Evolutionary conservation across 805 yeast species (phyloP), one percentile per base, ranked within the genome.

Genomic region (Kluyveromyces starmeri): DNA sequence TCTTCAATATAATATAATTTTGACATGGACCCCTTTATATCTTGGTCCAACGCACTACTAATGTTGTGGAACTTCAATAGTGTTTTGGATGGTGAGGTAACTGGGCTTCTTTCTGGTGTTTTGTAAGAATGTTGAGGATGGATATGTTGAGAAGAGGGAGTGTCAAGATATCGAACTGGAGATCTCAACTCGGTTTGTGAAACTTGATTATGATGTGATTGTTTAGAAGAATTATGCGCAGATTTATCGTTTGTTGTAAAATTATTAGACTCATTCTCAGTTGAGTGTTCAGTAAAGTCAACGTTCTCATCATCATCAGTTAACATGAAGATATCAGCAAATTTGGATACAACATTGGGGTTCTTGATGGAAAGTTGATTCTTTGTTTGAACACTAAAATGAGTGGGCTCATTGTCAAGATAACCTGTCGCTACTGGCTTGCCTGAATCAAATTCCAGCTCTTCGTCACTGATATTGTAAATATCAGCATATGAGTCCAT

Each of bases 31-130:
- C 43, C 59, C 18, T 49, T 61, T 16, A 61, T 50, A 28, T 62
- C 68, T 9, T 59, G 52, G 31, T 65, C 70, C n/a, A 58, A 38
- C 16, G 45, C 44, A 7, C 53, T 43, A 27, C 55, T 59, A 3
- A 65, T 28, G 35, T 64, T 68, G 37, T 65, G 67, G 36, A 55
- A 62, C 35, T 65, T 65, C 20, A 65, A 24, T 1, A 48, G 40
- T 22, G 50, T 51, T 2, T 51, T 16, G 3, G 7, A 5, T 5
- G 33, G 33, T 12, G 26, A 30, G 4, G 15, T 22, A 9, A 20
- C 4, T 3, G 22, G 7, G 2, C 8, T 15, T n/a, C 27, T 20
- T 8, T 30, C 25, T 7, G 28, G 28, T 10, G 28, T 26, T 26
- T 26, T 26, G 18, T 6, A 26, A 11, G 17, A 11, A 7, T 7